These are phyloP conservation scores for Colletotrichum chrysophilum DNA, from an alignment of 2,329 filamentous ascomycete genomes.

Conservation along the genomic window DNA sequence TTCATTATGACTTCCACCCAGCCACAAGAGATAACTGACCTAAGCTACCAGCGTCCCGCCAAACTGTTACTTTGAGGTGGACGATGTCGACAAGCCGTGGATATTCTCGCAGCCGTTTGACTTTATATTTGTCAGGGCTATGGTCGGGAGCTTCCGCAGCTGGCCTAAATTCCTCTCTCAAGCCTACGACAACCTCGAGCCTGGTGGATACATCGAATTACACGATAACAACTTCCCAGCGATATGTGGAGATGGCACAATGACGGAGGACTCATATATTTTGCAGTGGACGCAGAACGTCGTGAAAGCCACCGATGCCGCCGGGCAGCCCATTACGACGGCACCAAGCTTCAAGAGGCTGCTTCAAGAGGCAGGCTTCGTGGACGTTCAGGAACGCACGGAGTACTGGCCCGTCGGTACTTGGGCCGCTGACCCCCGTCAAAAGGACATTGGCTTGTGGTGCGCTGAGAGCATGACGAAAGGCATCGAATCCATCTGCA, in stretches of 20 bases:
- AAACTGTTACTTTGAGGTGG: slow-evolving; percentile 48
- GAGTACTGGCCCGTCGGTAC: slow-evolving; percentile 55
- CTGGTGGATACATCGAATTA: slow-evolving; percentile 37
- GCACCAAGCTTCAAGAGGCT: slow-evolving; percentile 37
- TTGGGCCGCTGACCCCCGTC: slow-evolving; percentile 55
- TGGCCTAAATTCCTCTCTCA: slow-evolving; percentile 19
- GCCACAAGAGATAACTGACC: slow-evolving; percentile 21
- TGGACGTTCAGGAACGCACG: slow-evolving; percentile 46
- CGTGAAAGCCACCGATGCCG: slow-evolving; percentile 25
- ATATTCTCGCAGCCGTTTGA: slow-evolving; percentile 35
- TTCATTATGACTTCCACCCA: not conserved
- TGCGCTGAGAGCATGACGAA: slow-evolving; percentile 29
- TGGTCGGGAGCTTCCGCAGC: not conserved
- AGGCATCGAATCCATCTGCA: slow-evolving; percentile 35
- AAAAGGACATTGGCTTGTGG: slow-evolving; percentile 50
- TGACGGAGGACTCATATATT: slow-evolving; percentile 29
- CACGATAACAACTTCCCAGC: slow-evolving; percentile 30
- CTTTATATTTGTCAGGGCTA: slow-evolving; percentile 21
- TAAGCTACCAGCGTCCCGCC: slow-evolving; percentile 37
- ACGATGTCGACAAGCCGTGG: slow-evolving; percentile 40
- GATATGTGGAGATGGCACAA: slow-evolving; percentile 33
- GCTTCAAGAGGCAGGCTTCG: slow-evolving; percentile 49
- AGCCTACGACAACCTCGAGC: slow-evolving; percentile 29
- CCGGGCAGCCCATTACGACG: not conserved
- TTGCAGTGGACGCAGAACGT: slow-evolving; percentile 36